Evolutionary conservation across 441 rosid genomes (phyloP).

Genomic region (Gossypium schwendimanii): DNA sequence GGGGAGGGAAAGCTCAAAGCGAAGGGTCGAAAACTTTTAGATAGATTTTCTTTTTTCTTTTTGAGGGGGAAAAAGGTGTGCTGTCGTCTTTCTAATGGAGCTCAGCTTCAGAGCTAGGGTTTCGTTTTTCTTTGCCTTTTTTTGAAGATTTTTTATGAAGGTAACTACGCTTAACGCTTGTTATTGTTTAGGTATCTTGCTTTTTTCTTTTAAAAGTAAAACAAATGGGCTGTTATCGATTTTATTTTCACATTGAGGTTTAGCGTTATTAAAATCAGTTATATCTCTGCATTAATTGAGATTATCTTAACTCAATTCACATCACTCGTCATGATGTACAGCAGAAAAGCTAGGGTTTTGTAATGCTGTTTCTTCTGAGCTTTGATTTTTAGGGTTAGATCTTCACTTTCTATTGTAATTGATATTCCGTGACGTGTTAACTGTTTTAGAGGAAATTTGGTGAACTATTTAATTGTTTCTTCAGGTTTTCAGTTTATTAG

Average conservation of each 20-base stretch:
- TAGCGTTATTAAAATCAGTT: conserved; percentile 14
- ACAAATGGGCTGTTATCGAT: conserved; percentile 7
- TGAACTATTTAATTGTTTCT: neutral
- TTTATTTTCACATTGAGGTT: conserved; percentile 15
- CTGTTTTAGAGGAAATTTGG: neutral
- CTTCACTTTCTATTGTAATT: conserved; percentile 17
- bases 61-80: conserved; percentile 7
- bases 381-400: conserved; percentile 35
- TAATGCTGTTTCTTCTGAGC: conserved; percentile 2
- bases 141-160: conserved; percentile 17
- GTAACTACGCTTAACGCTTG: conserved; percentile 16
- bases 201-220: conserved; percentile 3
- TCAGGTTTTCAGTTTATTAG: neutral
- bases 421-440: neutral
- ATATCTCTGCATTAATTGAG: conserved; percentile 17
- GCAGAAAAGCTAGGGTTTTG: conserved; percentile 26
- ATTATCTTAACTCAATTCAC: conserved; percentile 17
- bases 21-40: neutral
- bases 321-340: neutral
- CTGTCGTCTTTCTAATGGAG: conserved; percentile 14
- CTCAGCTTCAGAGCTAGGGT: conserved; percentile 32
- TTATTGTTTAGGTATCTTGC: neutral
- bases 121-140: neutral
- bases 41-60: neutral
- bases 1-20: conserved; percentile 18